Conservation (phyloP, 1,284 basidiomycete genomes). For the Moesziomyces sp. region DNA sequence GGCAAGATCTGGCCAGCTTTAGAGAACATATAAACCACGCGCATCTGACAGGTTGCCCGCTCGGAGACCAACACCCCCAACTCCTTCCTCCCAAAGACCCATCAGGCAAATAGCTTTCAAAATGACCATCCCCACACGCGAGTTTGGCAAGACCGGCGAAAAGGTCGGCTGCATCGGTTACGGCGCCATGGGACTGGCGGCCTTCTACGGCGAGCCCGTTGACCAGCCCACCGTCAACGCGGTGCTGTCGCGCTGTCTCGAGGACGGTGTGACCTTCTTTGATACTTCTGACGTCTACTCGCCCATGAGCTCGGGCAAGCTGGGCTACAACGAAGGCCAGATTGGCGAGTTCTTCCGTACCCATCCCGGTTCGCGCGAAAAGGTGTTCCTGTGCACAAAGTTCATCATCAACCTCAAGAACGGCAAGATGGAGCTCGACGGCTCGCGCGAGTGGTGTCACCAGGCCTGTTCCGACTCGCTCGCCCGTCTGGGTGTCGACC, state of each 20-base stretch:
- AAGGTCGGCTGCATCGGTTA: conserved; percentile 44
- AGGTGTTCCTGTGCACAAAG: conserved; percentile 69
- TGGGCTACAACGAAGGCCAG: conserved; percentile 68
- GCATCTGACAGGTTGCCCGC: too few species aligned
- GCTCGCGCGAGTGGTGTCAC: conserved; percentile 61
- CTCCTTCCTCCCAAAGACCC: too few species aligned
- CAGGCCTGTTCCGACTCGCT: conserved; percentile 65
- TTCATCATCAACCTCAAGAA: conserved; percentile 61
- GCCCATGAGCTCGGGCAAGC: conserved; percentile 11
- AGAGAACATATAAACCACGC: too few species aligned
- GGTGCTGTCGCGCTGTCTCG: conserved; percentile 30
- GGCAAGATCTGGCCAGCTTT: too few species aligned
- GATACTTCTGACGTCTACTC: conserved; percentile 59
- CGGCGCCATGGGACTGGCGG: conserved; percentile 51
- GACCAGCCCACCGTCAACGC: conserved; percentile 27
- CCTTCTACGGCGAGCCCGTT: conserved; percentile 46
- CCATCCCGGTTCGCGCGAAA: conserved; percentile 59
- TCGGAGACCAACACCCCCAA: too few species aligned
- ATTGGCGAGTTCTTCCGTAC: conserved; percentile 67
- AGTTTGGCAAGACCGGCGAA: conserved; percentile 41
- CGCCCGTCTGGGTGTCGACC: conserved; percentile 65
- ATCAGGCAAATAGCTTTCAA: conserved; percentile 1
- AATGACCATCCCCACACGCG: conserved; percentile 44
- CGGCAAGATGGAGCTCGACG: conserved; percentile 26
- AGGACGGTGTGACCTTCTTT: conserved; percentile 40